phyloP scores from a whole-genome alignment of 2,329 filamentous ascomycete species.

The Venturiaceae sp. region DNA sequence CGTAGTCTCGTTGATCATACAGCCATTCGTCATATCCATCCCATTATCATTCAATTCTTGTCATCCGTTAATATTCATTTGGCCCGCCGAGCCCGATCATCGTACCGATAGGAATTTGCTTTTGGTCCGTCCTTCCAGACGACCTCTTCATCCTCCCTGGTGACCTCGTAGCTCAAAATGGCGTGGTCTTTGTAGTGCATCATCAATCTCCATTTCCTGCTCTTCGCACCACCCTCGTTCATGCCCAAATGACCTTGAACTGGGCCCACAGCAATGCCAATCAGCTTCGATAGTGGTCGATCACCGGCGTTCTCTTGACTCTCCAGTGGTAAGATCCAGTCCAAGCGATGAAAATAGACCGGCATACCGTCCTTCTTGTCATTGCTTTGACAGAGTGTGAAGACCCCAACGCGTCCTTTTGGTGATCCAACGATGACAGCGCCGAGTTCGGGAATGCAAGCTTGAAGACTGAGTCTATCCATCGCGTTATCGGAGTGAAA shows the following conservation, averaged over 20 bases:
- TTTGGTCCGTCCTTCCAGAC: neutral
- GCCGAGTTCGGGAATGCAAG: constrained; percentile 59
- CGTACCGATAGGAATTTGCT: neutral
- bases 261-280: constrained; percentile 60
- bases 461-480: constrained; percentile 52
- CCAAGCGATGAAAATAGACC: constrained; percentile 28
- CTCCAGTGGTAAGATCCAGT: constrained; percentile 44
- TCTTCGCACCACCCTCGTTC: constrained; percentile 12
- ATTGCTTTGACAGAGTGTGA: constrained; percentile 42
- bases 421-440: constrained; percentile 58
- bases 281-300: constrained; percentile 42
- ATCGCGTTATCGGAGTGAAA: constrained; percentile 14
- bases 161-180: constrained; percentile 52
- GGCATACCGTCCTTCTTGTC: neutral
- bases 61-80: too few relatives aligned
- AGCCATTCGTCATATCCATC: too few relatives aligned
- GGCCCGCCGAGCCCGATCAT: too few relatives aligned
- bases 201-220: constrained; percentile 54
- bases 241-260: constrained; percentile 31
- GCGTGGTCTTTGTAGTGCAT: constrained; percentile 63
- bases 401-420: constrained; percentile 54
- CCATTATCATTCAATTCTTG: too few relatives aligned
- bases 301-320: constrained; percentile 41
- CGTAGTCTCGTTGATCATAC: too few relatives aligned
- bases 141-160: neutral